These are phyloP conservation scores for Lachnellula hyalina DNA, from an alignment of 2,329 filamentous ascomycete species.

Conservation along the genomic window DNA sequence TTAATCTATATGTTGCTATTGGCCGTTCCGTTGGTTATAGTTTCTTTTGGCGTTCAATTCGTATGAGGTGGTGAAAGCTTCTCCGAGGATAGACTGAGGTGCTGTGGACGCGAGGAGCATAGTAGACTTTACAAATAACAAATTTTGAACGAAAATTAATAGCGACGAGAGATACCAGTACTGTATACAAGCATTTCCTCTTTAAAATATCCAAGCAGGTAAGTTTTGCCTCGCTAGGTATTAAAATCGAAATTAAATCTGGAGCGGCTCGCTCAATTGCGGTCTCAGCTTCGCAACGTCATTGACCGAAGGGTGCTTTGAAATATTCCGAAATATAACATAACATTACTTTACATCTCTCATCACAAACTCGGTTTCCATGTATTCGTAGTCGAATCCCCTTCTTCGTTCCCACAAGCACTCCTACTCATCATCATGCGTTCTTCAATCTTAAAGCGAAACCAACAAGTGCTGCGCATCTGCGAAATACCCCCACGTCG, in stretches of 20 bases:
- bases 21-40: neutral
- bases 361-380: neutral
- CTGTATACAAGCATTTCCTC: neutral
- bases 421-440: conserved; percentile 5
- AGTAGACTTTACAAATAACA: too few relatives aligned
- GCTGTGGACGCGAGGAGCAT: too few relatives aligned
- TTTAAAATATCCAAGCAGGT: too few relatives aligned
- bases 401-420: neutral
- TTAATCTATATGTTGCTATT: conserved; percentile 2
- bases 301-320: neutral
- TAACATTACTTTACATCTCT: neutral
- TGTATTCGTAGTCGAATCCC: neutral
- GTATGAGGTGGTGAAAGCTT: conserved; percentile 1
- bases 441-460: conserved; percentile 6
- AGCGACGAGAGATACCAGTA: neutral
- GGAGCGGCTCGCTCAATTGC: neutral
- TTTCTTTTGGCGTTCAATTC: conserved; percentile 1
- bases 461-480: conserved; percentile 3
- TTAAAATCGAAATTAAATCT: neutral
- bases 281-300: conserved; percentile 1
- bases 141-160: neutral
- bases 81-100: conserved; percentile 6
- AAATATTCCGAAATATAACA: neutral
- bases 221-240: too few relatives aligned
- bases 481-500: conserved; percentile 8